Conservation (phyloP, 176 grass and related monocot genomes). For the Urochloa ruziziensis region DNA sequence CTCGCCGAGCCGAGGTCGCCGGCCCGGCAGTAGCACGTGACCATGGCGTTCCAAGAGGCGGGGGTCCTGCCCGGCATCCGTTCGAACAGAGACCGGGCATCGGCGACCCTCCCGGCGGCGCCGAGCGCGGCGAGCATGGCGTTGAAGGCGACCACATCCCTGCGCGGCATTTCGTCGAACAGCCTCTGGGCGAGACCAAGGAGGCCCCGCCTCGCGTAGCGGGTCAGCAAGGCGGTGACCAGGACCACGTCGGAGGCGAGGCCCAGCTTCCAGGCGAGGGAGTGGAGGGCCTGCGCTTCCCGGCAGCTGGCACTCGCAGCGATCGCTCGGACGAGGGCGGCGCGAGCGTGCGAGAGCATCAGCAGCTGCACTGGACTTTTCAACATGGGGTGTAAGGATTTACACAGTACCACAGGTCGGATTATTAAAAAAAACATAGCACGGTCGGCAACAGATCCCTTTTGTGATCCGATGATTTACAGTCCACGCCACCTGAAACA, state of each 20-base stretch:
- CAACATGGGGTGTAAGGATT: no score
- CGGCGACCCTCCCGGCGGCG: not conserved
- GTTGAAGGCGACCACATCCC: slow-evolving; percentile 49
- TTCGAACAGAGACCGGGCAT: slow-evolving; percentile 30
- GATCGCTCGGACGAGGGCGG: slow-evolving; percentile 13
- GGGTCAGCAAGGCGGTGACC: slow-evolving; percentile 30
- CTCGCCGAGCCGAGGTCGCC: slow-evolving; percentile 31
- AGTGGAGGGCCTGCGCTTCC: slow-evolving; percentile 37
- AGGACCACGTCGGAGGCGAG: slow-evolving; percentile 30
- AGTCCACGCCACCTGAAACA: no score
- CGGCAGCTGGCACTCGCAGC: not conserved
- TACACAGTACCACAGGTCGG: no score
- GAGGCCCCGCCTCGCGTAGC: slow-evolving; percentile 30
- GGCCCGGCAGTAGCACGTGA: slow-evolving; percentile 29
- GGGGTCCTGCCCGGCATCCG: slow-evolving; percentile 35
- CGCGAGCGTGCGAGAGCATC: not conserved
- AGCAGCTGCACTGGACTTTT: no score
- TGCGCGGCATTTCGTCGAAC: slow-evolving; percentile 51
- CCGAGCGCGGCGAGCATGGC: slow-evolving; percentile 40
- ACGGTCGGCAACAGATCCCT: no score
- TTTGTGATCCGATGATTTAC: no score
- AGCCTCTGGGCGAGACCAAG: not conserved
- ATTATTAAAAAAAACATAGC: no score
- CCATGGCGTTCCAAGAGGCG: slow-evolving; percentile 55
- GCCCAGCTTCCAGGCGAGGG: slow-evolving; percentile 31